These are phyloP conservation scores for Lodderomyces parapsilosis DNA, from an alignment of 1,139 yeast genomes.

Conservation along the genomic window DNA sequence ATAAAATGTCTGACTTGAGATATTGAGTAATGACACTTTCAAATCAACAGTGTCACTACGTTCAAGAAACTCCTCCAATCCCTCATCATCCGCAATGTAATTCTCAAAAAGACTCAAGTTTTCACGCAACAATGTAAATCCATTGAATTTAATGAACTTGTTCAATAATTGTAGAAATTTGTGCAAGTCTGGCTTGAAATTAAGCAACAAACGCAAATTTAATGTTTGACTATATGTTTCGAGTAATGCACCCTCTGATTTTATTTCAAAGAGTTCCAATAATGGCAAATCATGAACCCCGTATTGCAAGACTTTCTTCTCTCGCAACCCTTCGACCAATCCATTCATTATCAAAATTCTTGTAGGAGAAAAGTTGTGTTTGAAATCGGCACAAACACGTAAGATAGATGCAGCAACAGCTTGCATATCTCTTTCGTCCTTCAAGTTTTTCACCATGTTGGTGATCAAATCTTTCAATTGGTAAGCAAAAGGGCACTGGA, in stretches of 20 bases:
- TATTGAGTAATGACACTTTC: conserved; percentile 10
- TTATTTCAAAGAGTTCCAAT: conserved; percentile 47
- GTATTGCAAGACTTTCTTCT: conserved; percentile 22
- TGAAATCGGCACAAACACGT: conserved; percentile 43
- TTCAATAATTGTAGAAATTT: conserved; percentile 28
- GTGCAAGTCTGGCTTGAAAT: conserved; percentile 20
- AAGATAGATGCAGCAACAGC: conserved; percentile 32
- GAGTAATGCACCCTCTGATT: conserved; percentile 60
- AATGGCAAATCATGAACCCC: conserved; percentile 33
- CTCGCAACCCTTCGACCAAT: conserved; percentile 49
- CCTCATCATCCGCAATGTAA: not conserved
- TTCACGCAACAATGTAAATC: conserved; percentile 29
- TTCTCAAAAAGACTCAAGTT: conserved; percentile 25
- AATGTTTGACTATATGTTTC: conserved; percentile 52
- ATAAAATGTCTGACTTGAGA: conserved; percentile 2
- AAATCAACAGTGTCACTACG: conserved; percentile 7
- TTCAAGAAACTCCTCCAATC: not conserved
- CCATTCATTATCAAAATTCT: conserved; percentile 65
- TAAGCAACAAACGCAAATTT: conserved; percentile 45
- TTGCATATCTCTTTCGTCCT: conserved; percentile 25
- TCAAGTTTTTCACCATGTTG: conserved; percentile 39
- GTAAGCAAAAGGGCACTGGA: conserved; percentile 59
- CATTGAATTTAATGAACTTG: conserved; percentile 46
- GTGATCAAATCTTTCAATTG: conserved; percentile 47
- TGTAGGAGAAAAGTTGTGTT: conserved; percentile 68